These are phyloP conservation scores for Rhodosporidiobolus sp. DNA, from an alignment of 768 basidiomycete genomes.

Conservation along the genomic window DNA sequence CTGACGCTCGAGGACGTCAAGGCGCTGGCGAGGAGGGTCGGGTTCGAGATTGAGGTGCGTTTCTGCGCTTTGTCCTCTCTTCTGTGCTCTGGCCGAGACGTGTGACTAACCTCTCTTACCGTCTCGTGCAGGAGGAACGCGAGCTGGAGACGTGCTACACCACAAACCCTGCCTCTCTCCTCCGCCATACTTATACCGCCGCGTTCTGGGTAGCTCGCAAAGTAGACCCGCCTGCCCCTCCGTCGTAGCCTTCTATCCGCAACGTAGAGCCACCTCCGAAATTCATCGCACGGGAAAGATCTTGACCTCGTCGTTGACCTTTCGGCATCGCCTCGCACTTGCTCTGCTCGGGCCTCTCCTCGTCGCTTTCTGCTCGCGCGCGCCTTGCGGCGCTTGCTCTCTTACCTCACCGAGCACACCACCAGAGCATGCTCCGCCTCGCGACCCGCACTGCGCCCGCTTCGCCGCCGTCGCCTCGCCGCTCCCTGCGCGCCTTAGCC, in stretches of 20 bases:
- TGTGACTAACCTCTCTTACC: not conserved
- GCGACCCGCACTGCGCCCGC: not conserved
- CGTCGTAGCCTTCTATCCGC: not conserved
- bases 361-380: not conserved
- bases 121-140: slow-evolving; percentile 64
- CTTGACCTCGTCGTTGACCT: not conserved
- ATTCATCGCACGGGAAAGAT: not conserved
- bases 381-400: slow-evolving; percentile 50
- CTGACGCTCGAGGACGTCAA: slow-evolving; percentile 87
- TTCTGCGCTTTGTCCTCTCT: not conserved
- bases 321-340: not conserved
- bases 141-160: slow-evolving; percentile 82
- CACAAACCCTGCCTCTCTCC: slow-evolving; percentile 72
- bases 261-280: not conserved
- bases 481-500: not conserved
- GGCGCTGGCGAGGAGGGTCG: slow-evolving; percentile 64
- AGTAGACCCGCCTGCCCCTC: not conserved
- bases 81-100: not conserved
- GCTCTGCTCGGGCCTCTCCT: not conserved
- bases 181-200: slow-evolving; percentile 77
- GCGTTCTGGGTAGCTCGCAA: slow-evolving; percentile 64
- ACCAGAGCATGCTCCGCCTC: not conserved
- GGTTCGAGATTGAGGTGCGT: slow-evolving; percentile 76
- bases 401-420: not conserved
- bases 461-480: not conserved